phyloP scores from a whole-genome alignment of 2,329 filamentous ascomycete genomes.

The Hymenoscyphus fructigenus region DNA sequence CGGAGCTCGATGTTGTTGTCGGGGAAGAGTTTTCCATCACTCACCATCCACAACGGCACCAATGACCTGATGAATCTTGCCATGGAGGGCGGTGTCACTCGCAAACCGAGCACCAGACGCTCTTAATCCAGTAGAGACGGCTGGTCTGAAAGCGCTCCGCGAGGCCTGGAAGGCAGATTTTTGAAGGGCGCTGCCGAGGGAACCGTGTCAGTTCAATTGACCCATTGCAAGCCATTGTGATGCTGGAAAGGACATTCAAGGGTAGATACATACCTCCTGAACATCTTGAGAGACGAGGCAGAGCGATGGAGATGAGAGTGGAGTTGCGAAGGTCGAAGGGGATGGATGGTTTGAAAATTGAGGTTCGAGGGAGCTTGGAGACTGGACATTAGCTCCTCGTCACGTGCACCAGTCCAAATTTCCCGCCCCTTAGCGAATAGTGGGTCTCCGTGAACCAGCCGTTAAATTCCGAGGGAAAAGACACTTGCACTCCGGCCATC shows the following conservation, averaged over 20 bases:
- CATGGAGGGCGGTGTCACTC: constrained; percentile 57
- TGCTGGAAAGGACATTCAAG: constrained; percentile 27
- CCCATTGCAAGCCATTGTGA: constrained; percentile 23
- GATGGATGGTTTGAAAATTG: constrained; percentile 9
- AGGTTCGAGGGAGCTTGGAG: neutral
- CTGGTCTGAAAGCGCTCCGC: constrained; percentile 57
- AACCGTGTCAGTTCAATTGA: constrained; percentile 50
- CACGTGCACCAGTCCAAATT: no score
- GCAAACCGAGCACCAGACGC: constrained; percentile 52
- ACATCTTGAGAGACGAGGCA: constrained; percentile 74
- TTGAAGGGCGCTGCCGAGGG: constrained; percentile 60
- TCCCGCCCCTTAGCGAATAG: neutral
- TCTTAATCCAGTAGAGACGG: constrained; percentile 54
- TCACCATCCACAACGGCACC: constrained; percentile 98
- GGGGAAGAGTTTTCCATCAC: constrained; percentile 45
- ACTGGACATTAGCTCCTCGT: neutral
- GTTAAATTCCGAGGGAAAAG: neutral
- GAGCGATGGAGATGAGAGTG: constrained; percentile 61
- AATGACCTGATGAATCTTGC: constrained; percentile 82
- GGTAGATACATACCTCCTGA: constrained; percentile 68
- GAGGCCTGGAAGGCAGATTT: constrained; percentile 61
- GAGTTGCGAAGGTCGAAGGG: constrained; percentile 40
- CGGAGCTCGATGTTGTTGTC: constrained; percentile 29
- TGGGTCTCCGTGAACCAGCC: neutral
- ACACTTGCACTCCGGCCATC: neutral